Base-by-base conservation (phyloP, 805 yeast species). In the Starmerella etchellsii region DNA sequence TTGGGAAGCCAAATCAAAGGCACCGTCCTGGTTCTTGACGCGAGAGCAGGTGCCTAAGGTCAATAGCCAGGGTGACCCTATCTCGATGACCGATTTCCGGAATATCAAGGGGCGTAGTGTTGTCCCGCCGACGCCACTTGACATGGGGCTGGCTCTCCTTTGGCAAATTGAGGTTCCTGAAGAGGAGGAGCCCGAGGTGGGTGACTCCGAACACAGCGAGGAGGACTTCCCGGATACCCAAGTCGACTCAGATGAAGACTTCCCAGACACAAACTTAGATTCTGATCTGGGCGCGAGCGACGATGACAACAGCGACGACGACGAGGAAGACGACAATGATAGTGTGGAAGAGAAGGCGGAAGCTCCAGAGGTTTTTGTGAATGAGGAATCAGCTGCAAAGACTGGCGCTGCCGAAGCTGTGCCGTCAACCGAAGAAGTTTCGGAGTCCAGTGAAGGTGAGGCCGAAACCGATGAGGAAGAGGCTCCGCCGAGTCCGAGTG, bases 71-170 rank as follows among this genome's bases (percentile, higher is more conserved):
- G 65, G 65, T 1, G 87, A 81, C 51, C 67, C 67, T 41, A 61
- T 85, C 35, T 69, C 76, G 1, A 63, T 79, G 3, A 91, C 88
- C 3, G 60, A 67, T 36, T 70, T 87, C 46, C 68, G 69, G 38
- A 64, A 71, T 38, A 71, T 71, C 7, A 53, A 47, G 22, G 72
- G 69, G 22, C 77, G 75, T 53, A 69, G 67, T 16, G 71, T 64
- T 48, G 63, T 87, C 49, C 76, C 47, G 1, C 83, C 95, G 3
- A 69, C 78, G n/a, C 93, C 78, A 50, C 58, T 87, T 53, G 84
- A 77, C 1, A 80, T 91, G 91, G 98, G 98, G 0, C 67, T 87
- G 51, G 95, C 81, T 0, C 69, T 91, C 39, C 54, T 82, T 42
- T 83, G 93, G 81, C 63, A 77, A 43, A 66, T 74, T 1, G 79